Base-by-base conservation (phyloP, 768 basidiomycete species). In the Boletus reticulatus region DNA sequence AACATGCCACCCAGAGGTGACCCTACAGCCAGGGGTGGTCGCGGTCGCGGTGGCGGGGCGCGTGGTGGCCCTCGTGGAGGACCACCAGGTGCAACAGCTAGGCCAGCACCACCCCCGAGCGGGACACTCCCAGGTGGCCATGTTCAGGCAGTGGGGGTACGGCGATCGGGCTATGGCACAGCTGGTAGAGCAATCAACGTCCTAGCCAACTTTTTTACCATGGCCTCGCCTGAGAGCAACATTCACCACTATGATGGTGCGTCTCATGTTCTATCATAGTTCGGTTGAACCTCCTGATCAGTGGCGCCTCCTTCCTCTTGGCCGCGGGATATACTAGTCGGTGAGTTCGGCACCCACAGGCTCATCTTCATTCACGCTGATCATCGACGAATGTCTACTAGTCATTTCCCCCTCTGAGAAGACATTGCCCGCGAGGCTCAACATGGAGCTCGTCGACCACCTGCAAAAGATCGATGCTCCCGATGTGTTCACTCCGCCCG, bases 241-340 rank as follows among this genome's bases (percentile, higher is more conserved):
- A 90, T 91, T 41, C 78, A 86, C 57, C 91, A 92, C 62, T 92
- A 92, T 62, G 89, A 93, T 67, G 84, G 91, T 87, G 65, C 58
- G 85, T 83, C 43, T 64, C 55, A 79, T 70, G 2, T 52, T 54
- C 50, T 46, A 44, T 44, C 39, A 7, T 19, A 14, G 2, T 34
- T 39, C 4, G 12, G 51, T 41, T 9, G 45, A 62, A 62, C 50
- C 36, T 60, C 55, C 68, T 73, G 49, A 71, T 68, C 60, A 48
- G 44, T 41, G 31, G 27, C 36, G 37, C 50, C 20, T 48, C 17
- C n/a, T 43, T 11, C 29, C 22, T 54, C n/a, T 19, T 29, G 36
- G 45, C 41, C 52, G 36, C 20, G 50, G 50, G 19, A 29, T 20
- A 56, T 13, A 38, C 53, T 39, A 70, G 65, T 70, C 4, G 68